Evolutionary conservation across 805 yeast genomes (phyloP).

Genomic region (Lipomyces anomalus): DNA sequence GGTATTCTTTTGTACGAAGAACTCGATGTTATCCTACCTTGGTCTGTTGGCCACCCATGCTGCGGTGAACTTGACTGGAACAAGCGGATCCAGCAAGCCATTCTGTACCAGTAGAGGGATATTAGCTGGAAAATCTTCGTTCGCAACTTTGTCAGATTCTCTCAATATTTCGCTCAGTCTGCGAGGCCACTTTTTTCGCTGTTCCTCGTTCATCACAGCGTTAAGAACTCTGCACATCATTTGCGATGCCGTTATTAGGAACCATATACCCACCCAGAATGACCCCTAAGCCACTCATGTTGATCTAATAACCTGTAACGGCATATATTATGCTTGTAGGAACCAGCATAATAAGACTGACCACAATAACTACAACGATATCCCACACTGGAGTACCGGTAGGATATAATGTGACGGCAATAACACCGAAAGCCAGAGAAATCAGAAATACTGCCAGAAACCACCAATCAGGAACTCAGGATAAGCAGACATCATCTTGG

Average conservation of each 20-base stretch:
- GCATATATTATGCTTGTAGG: conserved; percentile 62
- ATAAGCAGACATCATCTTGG: conserved; percentile 43
- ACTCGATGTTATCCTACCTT: no score
- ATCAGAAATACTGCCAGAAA: conserved; percentile 44
- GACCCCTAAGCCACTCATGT: conserved; percentile 58
- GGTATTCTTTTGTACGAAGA: no score
- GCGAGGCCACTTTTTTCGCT: no score
- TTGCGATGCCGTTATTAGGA: conserved; percentile 56
- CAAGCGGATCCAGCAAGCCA: no score
- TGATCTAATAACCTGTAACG: conserved; percentile 54
- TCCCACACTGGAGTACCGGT: conserved; percentile 58
- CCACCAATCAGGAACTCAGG: conserved; percentile 72
- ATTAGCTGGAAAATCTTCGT: no score
- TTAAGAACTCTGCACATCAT: conserved; percentile 59
- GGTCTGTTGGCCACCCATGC: no score
- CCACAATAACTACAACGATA: conserved; percentile 48
- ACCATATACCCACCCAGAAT: conserved; percentile 58
- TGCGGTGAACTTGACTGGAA: no score
- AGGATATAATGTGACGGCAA: conserved; percentile 31
- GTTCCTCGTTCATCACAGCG: no score
- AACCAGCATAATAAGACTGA: conserved; percentile 50
- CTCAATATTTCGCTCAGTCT: no score
- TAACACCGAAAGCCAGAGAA: conserved; percentile 32
- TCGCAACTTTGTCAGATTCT: no score
- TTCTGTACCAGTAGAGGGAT: no score